Conservation (phyloP, 257 asterid species). For the Buddleja alternifolia region DNA sequence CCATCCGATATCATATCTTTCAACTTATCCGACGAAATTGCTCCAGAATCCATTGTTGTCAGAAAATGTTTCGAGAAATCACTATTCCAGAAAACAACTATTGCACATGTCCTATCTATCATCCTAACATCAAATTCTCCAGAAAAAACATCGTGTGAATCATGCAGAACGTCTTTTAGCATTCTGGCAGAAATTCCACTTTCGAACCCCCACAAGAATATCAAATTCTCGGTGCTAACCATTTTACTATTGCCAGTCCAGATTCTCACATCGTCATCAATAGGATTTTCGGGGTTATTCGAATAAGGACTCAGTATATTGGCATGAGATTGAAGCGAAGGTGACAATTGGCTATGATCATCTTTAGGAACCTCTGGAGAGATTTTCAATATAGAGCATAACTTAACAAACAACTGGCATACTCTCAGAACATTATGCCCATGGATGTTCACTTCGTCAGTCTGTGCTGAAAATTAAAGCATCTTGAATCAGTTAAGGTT, state of each 20-base stretch:
- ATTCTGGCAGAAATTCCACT: conserved; percentile 60
- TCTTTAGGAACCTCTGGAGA: conserved; percentile 43
- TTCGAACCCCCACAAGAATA: conserved; percentile 82
- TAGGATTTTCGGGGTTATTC: conserved; percentile 39
- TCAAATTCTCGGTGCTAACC: conserved; percentile 52
- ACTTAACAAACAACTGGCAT: conserved; percentile 65
- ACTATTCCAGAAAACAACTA: conserved; percentile 63
- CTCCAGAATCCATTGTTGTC: conserved; percentile 58
- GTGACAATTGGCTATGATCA: conserved; percentile 34
- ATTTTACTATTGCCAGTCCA: conserved; percentile 46
- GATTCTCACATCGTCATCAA: conserved; percentile 48
- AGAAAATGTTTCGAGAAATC: conserved; percentile 55
- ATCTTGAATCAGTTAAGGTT: conserved; percentile 25
- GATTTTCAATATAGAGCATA: conserved; percentile 59
- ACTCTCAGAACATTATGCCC: conserved; percentile 75
- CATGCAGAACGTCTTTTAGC: conserved; percentile 57
- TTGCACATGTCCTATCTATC: conserved; percentile 79
- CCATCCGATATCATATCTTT: conserved; percentile 60
- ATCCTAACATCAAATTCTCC: conserved; percentile 67
- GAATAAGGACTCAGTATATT: conserved; percentile 49
- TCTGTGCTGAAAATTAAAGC: conserved; percentile 47
- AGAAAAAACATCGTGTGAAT: conserved; percentile 54
- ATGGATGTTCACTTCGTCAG: conserved; percentile 46
- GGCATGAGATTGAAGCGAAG: conserved; percentile 43
- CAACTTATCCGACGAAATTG: conserved; percentile 35